phyloP scores from a whole-genome alignment of 2,329 filamentous ascomycete genomes.

The Penicillium brasilianum region DNA sequence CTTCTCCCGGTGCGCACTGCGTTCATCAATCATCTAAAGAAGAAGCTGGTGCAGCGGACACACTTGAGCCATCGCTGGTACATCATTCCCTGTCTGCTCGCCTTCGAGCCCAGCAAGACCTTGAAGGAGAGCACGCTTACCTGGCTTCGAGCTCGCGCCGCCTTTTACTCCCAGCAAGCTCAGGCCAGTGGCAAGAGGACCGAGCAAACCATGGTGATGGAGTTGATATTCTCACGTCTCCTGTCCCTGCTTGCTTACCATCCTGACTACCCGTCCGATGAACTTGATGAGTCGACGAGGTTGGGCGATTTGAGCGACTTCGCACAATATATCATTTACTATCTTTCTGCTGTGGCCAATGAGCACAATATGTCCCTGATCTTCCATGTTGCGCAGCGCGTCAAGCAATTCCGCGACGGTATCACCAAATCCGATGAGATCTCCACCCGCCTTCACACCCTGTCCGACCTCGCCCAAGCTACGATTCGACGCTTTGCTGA shows the following conservation, averaged over 20 bases:
- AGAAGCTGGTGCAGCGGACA: slow-evolving; percentile 55
- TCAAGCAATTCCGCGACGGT: slow-evolving; percentile 86
- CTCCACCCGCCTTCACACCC: slow-evolving; percentile 69
- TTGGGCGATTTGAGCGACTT: slow-evolving; percentile 73
- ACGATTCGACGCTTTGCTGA: slow-evolving; percentile 87
- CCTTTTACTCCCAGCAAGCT: slow-evolving; percentile 62
- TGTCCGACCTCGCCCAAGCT: slow-evolving; percentile 85
- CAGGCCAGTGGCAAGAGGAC: slow-evolving; percentile 42
- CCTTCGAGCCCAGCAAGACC: slow-evolving; percentile 80
- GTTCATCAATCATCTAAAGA: slow-evolving; percentile 86
- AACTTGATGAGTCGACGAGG: slow-evolving; percentile 50
- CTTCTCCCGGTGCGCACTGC: slow-evolving; percentile 73
- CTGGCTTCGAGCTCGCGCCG: slow-evolving; percentile 84
- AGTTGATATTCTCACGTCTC: slow-evolving; percentile 79
- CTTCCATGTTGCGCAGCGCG: slow-evolving; percentile 87
- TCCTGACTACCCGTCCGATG: slow-evolving; percentile 71
- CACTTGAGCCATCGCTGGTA: slow-evolving; percentile 89
- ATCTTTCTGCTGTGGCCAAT: slow-evolving; percentile 78
- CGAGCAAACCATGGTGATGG: slow-evolving; percentile 70
- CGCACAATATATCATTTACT: slow-evolving; percentile 87
- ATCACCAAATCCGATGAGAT: slow-evolving; percentile 62
- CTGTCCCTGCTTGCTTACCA: slow-evolving; percentile 91
- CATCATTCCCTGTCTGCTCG: slow-evolving; percentile 84
- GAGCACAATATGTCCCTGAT: slow-evolving; percentile 88
- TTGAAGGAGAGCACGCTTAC: slow-evolving; percentile 78